Evolutionary conservation across 345 rosid species (phyloP).

Genomic region (Lepidium sativum): DNA sequence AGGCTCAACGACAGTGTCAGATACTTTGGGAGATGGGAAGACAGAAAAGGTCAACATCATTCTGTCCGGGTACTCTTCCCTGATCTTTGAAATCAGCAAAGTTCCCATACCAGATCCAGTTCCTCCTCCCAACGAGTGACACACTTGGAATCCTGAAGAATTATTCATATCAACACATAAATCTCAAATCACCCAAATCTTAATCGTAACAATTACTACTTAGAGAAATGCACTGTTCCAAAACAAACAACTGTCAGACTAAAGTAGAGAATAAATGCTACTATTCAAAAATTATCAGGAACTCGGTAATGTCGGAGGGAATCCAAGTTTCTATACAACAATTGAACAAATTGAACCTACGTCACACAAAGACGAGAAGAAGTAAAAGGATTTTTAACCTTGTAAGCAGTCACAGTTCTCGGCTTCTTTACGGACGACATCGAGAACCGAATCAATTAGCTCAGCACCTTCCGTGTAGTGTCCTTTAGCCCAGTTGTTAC

Average conservation of each 20-base stretch:
- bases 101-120: slow-evolving; percentile 77
- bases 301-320: background rate
- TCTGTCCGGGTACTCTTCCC: slow-evolving; percentile 62
- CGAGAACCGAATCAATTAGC: slow-evolving; percentile 29
- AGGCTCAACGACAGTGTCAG: slow-evolving; percentile 71
- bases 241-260: background rate
- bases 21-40: slow-evolving; percentile 64
- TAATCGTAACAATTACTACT: background rate
- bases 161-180: slow-evolving; percentile 1
- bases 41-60: slow-evolving; percentile 73
- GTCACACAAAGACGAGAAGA: background rate
- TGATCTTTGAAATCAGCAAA: slow-evolving; percentile 54
- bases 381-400: background rate
- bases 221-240: background rate
- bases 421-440: slow-evolving; percentile 28
- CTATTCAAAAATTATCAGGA: background rate
- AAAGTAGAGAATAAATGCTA: background rate
- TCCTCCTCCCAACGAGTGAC: slow-evolving; percentile 67
- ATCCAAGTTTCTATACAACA: background rate
- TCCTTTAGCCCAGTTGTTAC: slow-evolving; percentile 33
- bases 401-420: slow-evolving; percentile 33
- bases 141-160: slow-evolving; percentile 54
- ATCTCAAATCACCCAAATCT: background rate
- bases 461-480: slow-evolving; percentile 32
- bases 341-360: background rate